Evolutionary conservation across 176 grass and related monocot species (phyloP).

Genomic region (Oryza punctata): DNA sequence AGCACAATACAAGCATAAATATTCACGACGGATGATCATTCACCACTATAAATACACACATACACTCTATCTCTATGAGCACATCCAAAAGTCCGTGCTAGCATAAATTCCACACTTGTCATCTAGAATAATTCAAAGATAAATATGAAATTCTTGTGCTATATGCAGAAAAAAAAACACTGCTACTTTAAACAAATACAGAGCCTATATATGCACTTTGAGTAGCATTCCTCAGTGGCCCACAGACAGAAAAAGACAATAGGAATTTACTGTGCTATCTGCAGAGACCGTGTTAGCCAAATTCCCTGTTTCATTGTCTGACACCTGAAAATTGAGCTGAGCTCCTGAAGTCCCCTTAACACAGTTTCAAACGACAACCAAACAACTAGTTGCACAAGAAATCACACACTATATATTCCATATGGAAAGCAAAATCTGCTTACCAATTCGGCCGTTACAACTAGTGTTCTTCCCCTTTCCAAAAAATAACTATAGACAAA

Average conservation of each 20-base stretch:
- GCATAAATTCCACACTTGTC: too few species aligned
- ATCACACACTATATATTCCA: neutral
- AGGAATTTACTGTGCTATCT: neutral
- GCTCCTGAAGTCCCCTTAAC: neutral
- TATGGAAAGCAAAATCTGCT: slow-evolving; percentile 40
- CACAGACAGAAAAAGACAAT: neutral
- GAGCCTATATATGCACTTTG: too few species aligned
- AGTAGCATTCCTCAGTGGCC: too few species aligned
- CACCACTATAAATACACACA: too few species aligned
- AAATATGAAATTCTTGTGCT: too few species aligned
- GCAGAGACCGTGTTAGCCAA: neutral
- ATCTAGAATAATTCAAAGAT: too few species aligned
- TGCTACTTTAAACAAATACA: too few species aligned
- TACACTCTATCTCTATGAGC: too few species aligned
- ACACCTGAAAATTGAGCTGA: slow-evolving; percentile 15
- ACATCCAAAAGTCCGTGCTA: too few species aligned
- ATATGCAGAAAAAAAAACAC: too few species aligned
- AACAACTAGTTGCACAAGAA: neutral
- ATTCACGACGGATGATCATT: too few species aligned
- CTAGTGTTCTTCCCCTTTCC: neutral
- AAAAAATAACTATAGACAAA: slow-evolving; percentile 46
- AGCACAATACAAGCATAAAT: too few species aligned
- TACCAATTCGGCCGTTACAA: neutral
- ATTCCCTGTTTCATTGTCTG: neutral
- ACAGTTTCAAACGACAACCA: neutral